Conservation (phyloP, 2,329 filamentous ascomycete genomes). For the Geosmithia flava region DNA sequence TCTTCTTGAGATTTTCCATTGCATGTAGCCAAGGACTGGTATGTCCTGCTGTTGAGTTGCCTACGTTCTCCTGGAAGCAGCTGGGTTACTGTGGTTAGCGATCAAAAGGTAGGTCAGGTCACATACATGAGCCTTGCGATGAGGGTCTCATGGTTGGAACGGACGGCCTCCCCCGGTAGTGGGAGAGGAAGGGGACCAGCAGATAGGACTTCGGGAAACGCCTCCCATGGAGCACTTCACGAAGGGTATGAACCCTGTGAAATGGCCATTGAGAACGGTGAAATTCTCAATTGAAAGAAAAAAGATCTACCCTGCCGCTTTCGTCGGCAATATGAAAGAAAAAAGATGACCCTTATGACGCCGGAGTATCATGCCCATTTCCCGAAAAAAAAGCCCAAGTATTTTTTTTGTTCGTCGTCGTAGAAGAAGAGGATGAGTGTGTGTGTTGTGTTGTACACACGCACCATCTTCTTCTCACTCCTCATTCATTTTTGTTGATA, state of each 20-base stretch:
- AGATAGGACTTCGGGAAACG: slow-evolving; percentile 49
- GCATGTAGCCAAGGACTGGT: background rate
- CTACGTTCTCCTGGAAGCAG: background rate
- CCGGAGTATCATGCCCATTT: slow-evolving; percentile 25
- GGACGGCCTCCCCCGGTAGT: too few species aligned
- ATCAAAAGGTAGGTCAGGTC: too few species aligned
- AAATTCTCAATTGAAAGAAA: slow-evolving; percentile 15
- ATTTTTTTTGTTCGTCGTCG: slow-evolving; percentile 2
- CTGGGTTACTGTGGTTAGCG: too few species aligned
- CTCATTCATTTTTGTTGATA: slow-evolving; percentile 1
- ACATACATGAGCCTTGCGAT: too few species aligned
- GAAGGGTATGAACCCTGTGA: slow-evolving; percentile 31
- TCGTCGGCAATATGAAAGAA: background rate
- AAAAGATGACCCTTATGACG: slow-evolving; percentile 13
- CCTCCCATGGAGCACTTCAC: slow-evolving; percentile 70
- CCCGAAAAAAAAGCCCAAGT: slow-evolving; percentile 5
- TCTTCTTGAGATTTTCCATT: background rate
- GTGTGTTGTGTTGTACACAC: background rate
- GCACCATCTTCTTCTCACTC: background rate
- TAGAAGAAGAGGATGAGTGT: background rate
- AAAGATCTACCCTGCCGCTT: slow-evolving; percentile 22
- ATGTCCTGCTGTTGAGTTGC: background rate
- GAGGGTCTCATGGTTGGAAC: too few species aligned
- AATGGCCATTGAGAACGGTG: slow-evolving; percentile 57
- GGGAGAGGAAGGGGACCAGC: background rate